Base-by-base conservation (phyloP, 306 rosid species). In the Calophaca sinica region DNA sequence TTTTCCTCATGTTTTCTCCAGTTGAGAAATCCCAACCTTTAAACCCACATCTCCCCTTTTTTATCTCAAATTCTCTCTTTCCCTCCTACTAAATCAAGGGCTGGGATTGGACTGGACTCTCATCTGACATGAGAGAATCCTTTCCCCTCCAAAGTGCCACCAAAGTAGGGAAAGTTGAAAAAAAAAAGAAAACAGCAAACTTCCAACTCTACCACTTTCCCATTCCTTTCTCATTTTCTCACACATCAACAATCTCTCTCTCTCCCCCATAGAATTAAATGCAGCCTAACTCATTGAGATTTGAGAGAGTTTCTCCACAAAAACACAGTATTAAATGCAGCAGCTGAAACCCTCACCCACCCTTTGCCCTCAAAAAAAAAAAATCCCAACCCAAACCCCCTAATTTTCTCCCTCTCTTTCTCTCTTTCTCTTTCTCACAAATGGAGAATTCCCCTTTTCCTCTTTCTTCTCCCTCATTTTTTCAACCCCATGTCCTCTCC, bases 241-340 rank as follows among this genome's bases (percentile, higher is more conserved):
- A 20, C 26, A 20, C 26, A 20, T 1, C 42, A 46, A 8, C 36
- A 33, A 33, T 33, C 36, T 33, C 26, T 20, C 26, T 20, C 26
- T 20, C 26, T 20, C 26, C 26, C 36, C 26, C 36, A 33, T 2
- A 33, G 36, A 79, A 85, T 69, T 83, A 15, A 82, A 80, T 86
- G 87, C 86, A 35, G 10, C 8, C 13, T 12, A 70, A 51, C 68
- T 46, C 44, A 28, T 62, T 12, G 13, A 32, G 68, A 61, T 61
- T 33, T 35, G 46, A 61, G 26, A 54, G 49, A 11, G 48, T 11
- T 29, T 57, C 46, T 28, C 7, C 63, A 29, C 41, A 71, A 68
- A 82, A 75, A 80, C 76, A 7, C 9, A 41, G 92, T 73, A 89
- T 88, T 93, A 93, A 93, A 91, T 94, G 98, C 89, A 82, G 82